Evolutionary conservation across 768 basidiomycete species (phyloP), one percentile per base, ranked within the genome.

Genomic region (Termitomyces heimii): DNA sequence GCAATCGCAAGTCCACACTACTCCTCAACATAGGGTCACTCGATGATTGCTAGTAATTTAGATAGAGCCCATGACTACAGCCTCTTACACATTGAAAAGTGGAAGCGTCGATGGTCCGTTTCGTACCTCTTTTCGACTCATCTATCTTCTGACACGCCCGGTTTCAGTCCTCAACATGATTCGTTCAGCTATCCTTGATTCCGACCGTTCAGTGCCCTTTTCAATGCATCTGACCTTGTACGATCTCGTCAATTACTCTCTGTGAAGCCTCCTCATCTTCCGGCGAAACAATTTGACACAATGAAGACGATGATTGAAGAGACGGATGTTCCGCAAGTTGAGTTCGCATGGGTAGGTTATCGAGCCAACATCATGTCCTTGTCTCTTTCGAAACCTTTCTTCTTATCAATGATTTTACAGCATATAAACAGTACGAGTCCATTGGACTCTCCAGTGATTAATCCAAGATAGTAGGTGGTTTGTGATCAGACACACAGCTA

Each of bases 381-480:
- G 39, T 12, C 7, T 40, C 16, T 5, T 16, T 37, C 14, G 20
- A 49, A 32, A 8, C 53, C 3, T 20, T 16, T 56, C 3, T 20
- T 16, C 12, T 14, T 16, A 18, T 16, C 28, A 9, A 6, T 18
- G 16, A 9, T 45, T n/a, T 18, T 18, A 24, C 37, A 61, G 60
- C 60, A 61, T 53, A 56, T 61, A 20, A 58, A 58, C 44, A 58
- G 50, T 22, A 61, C 57, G 22, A 53, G 58, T 32, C 60, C 60
- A 0, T 31, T 61, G 47, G 57, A 56, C 9, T 57, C 54, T 26
- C 60, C 60, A 1, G 32, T 61, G 14, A 58, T 61, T 16, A 44
- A 61, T 22, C 60, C 60, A 9, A 58, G 37, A 39, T 61, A 61
- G 60, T 61, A 35, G 3, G 60, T 52, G 10, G 13, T 45, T 28